Evolutionary conservation across 129 eudicot species (phyloP).

Genomic region (Solidago caesia): DNA sequence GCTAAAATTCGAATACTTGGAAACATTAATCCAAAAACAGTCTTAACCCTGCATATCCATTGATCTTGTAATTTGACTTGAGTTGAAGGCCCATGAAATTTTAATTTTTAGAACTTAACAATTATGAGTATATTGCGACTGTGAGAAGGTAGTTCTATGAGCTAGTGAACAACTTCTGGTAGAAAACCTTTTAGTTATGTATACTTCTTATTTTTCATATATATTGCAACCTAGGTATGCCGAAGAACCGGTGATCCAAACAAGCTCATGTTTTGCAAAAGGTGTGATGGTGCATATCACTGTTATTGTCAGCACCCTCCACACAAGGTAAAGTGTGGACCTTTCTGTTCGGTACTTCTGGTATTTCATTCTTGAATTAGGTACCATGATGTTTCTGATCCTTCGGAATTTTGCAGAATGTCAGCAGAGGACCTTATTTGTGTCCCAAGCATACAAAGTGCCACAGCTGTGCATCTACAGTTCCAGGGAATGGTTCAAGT

Average conservation of each 20-base stretch:
- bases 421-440: slow-evolving; percentile 86
- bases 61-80: neutral
- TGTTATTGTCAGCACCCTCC: slow-evolving; percentile 99
- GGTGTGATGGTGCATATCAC: slow-evolving; percentile 98
- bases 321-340: slow-evolving; percentile 61
- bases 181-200: slow-evolving; percentile 9
- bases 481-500: slow-evolving; percentile 96
- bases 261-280: slow-evolving; percentile 89
- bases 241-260: slow-evolving; percentile 86
- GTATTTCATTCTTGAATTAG: slow-evolving; percentile 6
- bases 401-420: slow-evolving; percentile 52
- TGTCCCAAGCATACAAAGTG: slow-evolving; percentile 98
- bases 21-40: neutral
- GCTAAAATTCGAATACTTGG: neutral
- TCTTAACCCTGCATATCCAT: neutral
- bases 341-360: neutral
- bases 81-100: neutral
- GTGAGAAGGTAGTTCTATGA: slow-evolving; percentile 8
- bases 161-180: slow-evolving; percentile 10
- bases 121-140: neutral
- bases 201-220: neutral
- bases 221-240: slow-evolving; percentile 53
- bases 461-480: slow-evolving; percentile 90
- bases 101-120: neutral
- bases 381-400: neutral